Conservation (phyloP, 495 filamentous ascomycete genomes). For the Evernia prunastri region DNA sequence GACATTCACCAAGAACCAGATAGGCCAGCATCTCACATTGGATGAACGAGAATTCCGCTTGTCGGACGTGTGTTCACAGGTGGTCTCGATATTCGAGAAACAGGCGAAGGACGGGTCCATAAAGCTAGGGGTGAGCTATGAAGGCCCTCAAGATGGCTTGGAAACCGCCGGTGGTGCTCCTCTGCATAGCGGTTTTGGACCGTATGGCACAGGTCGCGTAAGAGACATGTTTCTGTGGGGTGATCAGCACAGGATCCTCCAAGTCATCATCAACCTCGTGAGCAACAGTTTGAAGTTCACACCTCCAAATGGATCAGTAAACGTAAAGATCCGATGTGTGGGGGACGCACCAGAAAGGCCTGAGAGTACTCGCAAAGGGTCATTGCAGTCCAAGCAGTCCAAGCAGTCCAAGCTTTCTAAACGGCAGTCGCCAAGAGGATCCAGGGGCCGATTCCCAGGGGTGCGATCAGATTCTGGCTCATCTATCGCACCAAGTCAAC, state of each 20-base stretch:
- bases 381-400: slow-evolving; percentile 25
- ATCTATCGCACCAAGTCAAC: slow-evolving; percentile 17
- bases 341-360: slow-evolving; percentile 42
- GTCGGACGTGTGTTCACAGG: slow-evolving; percentile 69
- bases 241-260: slow-evolving; percentile 82
- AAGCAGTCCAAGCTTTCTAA: slow-evolving; percentile 25
- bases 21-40: slow-evolving; percentile 67
- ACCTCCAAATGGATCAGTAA: slow-evolving; percentile 64
- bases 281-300: slow-evolving; percentile 93
- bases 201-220: slow-evolving; percentile 54
- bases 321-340: slow-evolving; percentile 65
- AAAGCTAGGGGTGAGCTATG: slow-evolving; percentile 61
- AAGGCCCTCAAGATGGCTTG: slow-evolving; percentile 43
- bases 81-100: slow-evolving; percentile 80
- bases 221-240: slow-evolving; percentile 79
- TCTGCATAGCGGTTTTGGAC: slow-evolving; percentile 46
- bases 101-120: slow-evolving; percentile 75
- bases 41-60: slow-evolving; percentile 83
- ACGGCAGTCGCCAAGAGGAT: slow-evolving; percentile 16
- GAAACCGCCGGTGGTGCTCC: slow-evolving; percentile 33
- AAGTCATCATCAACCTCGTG: slow-evolving; percentile 88
- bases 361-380: slow-evolving; percentile 28
- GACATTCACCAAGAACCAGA: slow-evolving; percentile 90
- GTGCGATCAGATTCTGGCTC: slow-evolving; percentile 31
- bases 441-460: slow-evolving; percentile 13